Evolutionary conservation across 1,139 yeast genomes (phyloP).

Genomic region (Chernovozyma sophiae-reginae): DNA sequence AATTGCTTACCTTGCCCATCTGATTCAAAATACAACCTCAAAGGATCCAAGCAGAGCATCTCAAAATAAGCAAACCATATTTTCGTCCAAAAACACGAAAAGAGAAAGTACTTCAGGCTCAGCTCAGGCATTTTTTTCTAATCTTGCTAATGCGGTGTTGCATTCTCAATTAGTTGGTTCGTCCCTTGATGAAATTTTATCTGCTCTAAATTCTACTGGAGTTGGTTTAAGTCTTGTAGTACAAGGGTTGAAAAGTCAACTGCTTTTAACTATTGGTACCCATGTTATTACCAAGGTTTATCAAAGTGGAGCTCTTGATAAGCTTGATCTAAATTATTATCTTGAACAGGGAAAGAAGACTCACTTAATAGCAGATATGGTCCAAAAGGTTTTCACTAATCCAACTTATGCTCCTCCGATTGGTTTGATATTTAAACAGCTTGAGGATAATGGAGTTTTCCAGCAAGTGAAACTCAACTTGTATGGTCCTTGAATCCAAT

Average conservation of each 20-base stretch:
- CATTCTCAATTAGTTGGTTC: slow-evolving; percentile 22
- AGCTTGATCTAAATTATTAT: slow-evolving; percentile 21
- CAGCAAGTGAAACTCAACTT: slow-evolving; percentile 30
- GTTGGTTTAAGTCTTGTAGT: slow-evolving; percentile 27
- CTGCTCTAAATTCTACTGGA: slow-evolving; percentile 31
- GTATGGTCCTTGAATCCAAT: slow-evolving; percentile 24
- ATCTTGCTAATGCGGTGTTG: slow-evolving; percentile 26
- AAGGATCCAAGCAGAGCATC: slow-evolving; percentile 13
- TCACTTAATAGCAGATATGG: slow-evolving; percentile 18
- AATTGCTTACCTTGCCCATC: slow-evolving; percentile 25
- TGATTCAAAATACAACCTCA: slow-evolving; percentile 22
- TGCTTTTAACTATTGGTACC: slow-evolving; percentile 21
- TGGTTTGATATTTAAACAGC: slow-evolving; percentile 28
- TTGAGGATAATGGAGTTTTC: slow-evolving; percentile 32
- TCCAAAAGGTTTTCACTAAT: slow-evolving; percentile 25
- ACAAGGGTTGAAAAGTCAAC: slow-evolving; percentile 21
- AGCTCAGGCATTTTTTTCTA: slow-evolving; percentile 29
- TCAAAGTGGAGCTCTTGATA: slow-evolving; percentile 30
- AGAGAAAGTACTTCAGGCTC: slow-evolving; percentile 24
- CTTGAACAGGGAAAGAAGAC: slow-evolving; percentile 23
- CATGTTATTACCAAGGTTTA: slow-evolving; percentile 25
- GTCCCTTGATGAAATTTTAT: slow-evolving; percentile 22
- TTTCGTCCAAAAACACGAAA: slow-evolving; percentile 10
- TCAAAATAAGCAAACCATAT: slow-evolving; percentile 3
- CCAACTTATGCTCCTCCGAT: slow-evolving; percentile 31